Evolutionary conservation across 768 basidiomycete species (phyloP).

Genomic region (Pulveroboletus sp.): DNA sequence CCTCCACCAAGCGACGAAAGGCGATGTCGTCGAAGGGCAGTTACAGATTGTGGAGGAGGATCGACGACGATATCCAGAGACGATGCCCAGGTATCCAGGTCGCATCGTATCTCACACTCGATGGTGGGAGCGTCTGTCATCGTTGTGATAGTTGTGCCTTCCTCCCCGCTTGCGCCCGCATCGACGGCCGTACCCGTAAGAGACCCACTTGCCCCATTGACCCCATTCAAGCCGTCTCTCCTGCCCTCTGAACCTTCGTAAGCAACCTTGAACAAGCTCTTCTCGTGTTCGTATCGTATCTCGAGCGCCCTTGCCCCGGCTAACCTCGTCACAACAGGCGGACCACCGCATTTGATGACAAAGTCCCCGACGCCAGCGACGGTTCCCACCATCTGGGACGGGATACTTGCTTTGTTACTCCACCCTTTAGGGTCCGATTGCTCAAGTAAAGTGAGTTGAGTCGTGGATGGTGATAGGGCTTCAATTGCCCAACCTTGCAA

Average conservation of each 20-base stretch:
- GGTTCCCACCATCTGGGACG: conserved; percentile 87
- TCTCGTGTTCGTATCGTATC: conserved; percentile 86
- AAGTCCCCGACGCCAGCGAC: conserved; percentile 94
- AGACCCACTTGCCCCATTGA: conserved; percentile 15
- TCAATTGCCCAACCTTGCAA: conserved; percentile 99
- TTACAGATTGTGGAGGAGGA: conserved; percentile 82
- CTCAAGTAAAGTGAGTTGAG: conserved; percentile 88
- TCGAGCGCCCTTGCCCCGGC: conserved; percentile 72
- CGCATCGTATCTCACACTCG: conserved; percentile 90
- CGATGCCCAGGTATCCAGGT: conserved; percentile 83
- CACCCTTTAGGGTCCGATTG: conserved; percentile 98
- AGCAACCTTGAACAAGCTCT: conserved; percentile 74
- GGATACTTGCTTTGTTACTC: conserved; percentile 87
- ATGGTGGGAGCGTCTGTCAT: conserved; percentile 47
- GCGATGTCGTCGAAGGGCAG: conserved; percentile 82
- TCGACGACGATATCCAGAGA: conserved; percentile 89
- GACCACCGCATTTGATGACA: conserved; percentile 92
- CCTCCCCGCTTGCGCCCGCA: conserved; percentile 16
- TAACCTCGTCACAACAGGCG: conserved; percentile 85
- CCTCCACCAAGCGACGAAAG: conserved; percentile 88
- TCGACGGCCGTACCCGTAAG: background rate
- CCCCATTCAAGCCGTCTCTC: conserved; percentile 29
- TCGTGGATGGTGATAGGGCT: conserved; percentile 90
- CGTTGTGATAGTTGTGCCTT: conserved; percentile 5
- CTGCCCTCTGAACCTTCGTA: conserved; percentile 69